Evolutionary conservation across 805 yeast genomes (phyloP), one percentile per base, ranked within the genome.

Genomic region (Zygotorulaspora danielsina): DNA sequence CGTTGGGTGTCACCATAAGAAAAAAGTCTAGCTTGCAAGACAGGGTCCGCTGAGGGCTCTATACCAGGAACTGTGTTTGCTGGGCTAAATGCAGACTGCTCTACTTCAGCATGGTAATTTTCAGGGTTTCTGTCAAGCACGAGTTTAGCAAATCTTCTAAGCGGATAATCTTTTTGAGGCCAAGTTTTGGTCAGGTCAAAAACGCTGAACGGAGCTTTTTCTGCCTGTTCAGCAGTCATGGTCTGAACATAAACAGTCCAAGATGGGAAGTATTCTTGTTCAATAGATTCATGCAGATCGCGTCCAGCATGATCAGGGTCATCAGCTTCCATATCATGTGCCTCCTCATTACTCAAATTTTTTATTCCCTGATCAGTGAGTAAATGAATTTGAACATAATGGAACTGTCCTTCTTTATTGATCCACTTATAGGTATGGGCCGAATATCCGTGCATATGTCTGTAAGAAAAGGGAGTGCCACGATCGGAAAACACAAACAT

Each of bases 391-490:
- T 84, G 90, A 34, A 84, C 86, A 58, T 82, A 84, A 49, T 61
- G 65, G 85, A 87, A 82, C 42, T 81, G 84, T 49, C 89, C 89
- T 50, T 80, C 71, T 53, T 73, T 71, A 64, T 79, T 81, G 48
- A 79, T 69, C 88, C 87, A 82, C 67, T 84, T 84, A 67, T 81
- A 84, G 24, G 89, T 75, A 67, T 84, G 94, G 39, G 89, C 90
- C 17, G 90, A 82, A 67, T 79, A 84, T 53, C 90, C 90, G 65
- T 84, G 73, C 90, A 84, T 84, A 57, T 78, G 77, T 67, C 93
- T 73, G 67, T 70, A 77, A 19, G 79, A 72, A 28, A 78, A 75
- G 18, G 93, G 93, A 36, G 90, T 83, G 64, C 94, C 93, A 65
- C 93, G 75, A 66, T 84, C 89, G 27, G 84, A 73, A 63, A 84